Evolutionary conservation across 768 basidiomycete genomes (phyloP).

Genomic region (Suillus paluster): DNA sequence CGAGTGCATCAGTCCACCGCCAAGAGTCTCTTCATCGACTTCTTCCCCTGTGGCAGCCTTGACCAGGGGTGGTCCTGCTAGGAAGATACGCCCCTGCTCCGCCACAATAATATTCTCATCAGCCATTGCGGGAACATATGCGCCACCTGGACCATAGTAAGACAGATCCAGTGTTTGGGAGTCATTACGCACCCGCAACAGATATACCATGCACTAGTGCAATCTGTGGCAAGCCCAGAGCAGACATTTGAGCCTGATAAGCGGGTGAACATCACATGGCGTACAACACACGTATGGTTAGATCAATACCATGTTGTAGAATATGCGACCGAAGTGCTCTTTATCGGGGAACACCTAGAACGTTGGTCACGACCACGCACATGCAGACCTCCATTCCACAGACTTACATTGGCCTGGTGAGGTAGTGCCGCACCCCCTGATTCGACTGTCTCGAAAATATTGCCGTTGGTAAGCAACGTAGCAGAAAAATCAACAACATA

Average conservation of each 20-base stretch:
- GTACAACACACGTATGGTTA: constrained; percentile 5
- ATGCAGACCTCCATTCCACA: background rate
- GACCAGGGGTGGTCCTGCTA: constrained; percentile 93
- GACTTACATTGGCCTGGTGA: constrained; percentile 78
- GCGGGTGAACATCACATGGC: constrained; percentile 15
- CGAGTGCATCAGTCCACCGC: constrained; percentile 91
- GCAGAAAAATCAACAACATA: constrained; percentile 38
- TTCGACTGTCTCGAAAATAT: constrained; percentile 62
- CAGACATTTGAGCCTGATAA: constrained; percentile 87
- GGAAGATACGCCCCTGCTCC: constrained; percentile 91
- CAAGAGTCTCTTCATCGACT: constrained; percentile 91
- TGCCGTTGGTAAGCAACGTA: constrained; percentile 3
- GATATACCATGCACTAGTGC: constrained; percentile 94
- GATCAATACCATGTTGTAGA: constrained; percentile 86
- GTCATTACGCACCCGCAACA: constrained; percentile 64
- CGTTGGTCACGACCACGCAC: constrained; percentile 1
- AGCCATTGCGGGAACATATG: constrained; percentile 96
- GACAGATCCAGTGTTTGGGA: constrained; percentile 1
- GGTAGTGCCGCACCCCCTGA: constrained; percentile 94
- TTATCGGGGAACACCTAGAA: constrained; percentile 86
- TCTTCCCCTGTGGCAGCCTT: constrained; percentile 94
- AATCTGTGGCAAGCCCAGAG: constrained; percentile 88
- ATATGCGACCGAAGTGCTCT: constrained; percentile 95
- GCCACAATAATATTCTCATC: constrained; percentile 92
- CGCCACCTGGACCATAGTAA: constrained; percentile 59